Conservation (phyloP, 257 asterid genomes). For the Echium plantagineum region DNA sequence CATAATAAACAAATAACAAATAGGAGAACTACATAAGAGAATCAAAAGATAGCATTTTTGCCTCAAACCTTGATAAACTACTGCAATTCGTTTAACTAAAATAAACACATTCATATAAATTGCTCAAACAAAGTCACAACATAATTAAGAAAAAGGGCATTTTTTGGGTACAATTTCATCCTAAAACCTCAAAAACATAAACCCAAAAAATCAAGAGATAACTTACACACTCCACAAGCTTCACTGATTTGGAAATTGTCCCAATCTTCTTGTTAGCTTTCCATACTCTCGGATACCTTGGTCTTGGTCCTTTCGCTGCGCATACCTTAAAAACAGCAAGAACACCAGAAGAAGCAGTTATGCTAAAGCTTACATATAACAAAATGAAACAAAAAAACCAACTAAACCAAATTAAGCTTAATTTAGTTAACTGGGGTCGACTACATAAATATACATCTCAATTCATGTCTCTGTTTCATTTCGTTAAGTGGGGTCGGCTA, state of each 20-base stretch:
- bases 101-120: background rate
- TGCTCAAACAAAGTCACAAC: background rate
- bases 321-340: conserved; percentile 36
- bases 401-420: no score
- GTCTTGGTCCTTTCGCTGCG: conserved; percentile 90
- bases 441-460: no score
- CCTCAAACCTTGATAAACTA: background rate
- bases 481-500: no score
- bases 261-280: conserved; percentile 64
- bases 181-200: background rate
- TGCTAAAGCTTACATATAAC: background rate
- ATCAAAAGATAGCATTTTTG: background rate
- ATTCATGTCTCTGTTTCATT: no score
- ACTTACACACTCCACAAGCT: conserved; percentile 81
- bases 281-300: conserved; percentile 93
- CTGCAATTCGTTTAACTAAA: background rate
- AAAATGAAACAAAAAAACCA: no score
- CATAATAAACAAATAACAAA: no score
- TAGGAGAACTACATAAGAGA: no score
- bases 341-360: background rate
- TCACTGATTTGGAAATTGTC: conserved; percentile 71
- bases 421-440: no score
- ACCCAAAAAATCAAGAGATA: background rate
- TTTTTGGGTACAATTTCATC: background rate
- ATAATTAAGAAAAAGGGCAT: background rate